Percentiles rank a stretch among this genome's conserved stretches.
These are phyloP conservation scores for Acer saccharum DNA, from an alignment of 345 rosid genomes.

Conservation along the genomic window DNA sequence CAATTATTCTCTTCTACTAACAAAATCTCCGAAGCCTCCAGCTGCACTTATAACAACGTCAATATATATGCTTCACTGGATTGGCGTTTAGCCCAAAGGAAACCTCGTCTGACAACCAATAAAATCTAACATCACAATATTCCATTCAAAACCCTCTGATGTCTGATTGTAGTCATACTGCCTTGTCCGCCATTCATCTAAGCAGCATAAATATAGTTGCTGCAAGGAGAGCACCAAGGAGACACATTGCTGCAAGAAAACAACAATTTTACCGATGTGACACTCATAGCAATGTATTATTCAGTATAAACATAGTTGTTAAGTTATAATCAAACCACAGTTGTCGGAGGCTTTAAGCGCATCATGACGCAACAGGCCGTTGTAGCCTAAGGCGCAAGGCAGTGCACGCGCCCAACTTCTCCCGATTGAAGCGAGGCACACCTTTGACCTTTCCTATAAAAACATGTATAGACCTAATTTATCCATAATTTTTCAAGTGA, in stretches of 20 bases:
- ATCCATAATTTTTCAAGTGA: too few relatives aligned
- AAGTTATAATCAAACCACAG: constrained; percentile 15
- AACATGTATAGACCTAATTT: too few relatives aligned
- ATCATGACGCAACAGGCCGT: too few relatives aligned
- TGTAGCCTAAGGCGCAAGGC: too few relatives aligned
- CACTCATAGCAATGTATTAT: constrained; percentile 9
- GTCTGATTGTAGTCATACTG: constrained; percentile 98
- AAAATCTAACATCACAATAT: constrained; percentile 60
- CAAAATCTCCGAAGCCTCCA: constrained; percentile 18
- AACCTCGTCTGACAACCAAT: constrained; percentile 17
- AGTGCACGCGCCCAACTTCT: too few relatives aligned
- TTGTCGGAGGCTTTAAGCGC: too few relatives aligned
- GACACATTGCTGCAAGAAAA: constrained; percentile 86
- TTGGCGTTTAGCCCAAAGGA: constrained; percentile 21
- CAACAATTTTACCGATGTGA: constrained; percentile 20
- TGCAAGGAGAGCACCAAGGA: constrained; percentile 95
- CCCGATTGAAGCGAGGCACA: too few relatives aligned
- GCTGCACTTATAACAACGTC: constrained; percentile 10
- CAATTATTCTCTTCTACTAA: constrained; percentile 15
- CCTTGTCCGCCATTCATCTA: constrained; percentile 99
- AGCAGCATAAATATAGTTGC: constrained; percentile 55
- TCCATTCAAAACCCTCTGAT: constrained; percentile 95
- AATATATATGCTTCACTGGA: constrained; percentile 18
- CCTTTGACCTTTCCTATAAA: too few relatives aligned
- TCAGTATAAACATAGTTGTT: neutral